Evolutionary conservation across 2,329 filamentous ascomycete genomes (phyloP).

Genomic region (Paraconiothyrium sp.): DNA sequence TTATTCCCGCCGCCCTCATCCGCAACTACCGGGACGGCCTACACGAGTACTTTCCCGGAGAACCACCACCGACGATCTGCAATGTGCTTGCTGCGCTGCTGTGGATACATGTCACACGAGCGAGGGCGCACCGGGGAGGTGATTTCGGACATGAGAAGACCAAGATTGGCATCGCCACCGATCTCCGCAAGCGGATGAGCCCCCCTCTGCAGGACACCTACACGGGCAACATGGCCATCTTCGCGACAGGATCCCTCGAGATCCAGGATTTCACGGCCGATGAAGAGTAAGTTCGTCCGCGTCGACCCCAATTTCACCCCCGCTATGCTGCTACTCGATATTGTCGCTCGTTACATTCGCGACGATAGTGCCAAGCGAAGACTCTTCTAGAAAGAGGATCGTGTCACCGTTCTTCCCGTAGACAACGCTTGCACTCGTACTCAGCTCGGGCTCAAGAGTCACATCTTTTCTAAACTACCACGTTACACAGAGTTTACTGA

Average conservation of each 20-base stretch:
- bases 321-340: not conserved
- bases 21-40: slow-evolving; percentile 38
- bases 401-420: not conserved
- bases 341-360: slow-evolving; percentile 18
- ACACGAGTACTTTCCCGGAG: slow-evolving; percentile 27
- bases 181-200: slow-evolving; percentile 39
- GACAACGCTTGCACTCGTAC: not conserved
- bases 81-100: slow-evolving; percentile 46
- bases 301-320: not conserved
- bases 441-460: not conserved
- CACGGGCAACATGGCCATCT: slow-evolving; percentile 46
- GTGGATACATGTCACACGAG: slow-evolving; percentile 49
- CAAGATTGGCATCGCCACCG: slow-evolving; percentile 42
- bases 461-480: slow-evolving; percentile 4
- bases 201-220: slow-evolving; percentile 36
- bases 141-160: slow-evolving; percentile 32
- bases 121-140: slow-evolving; percentile 34
- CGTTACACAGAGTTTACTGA: slow-evolving; percentile 17
- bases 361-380: not conserved
- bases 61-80: slow-evolving; percentile 38
- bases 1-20: slow-evolving; percentile 38
- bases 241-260: slow-evolving; percentile 38
- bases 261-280: slow-evolving; percentile 38
- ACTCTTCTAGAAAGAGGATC: not conserved
- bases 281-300: slow-evolving; percentile 36